Percentiles rank a stretch among this genome's conserved stretches.
These are phyloP conservation scores for Halenospora varia DNA, from an alignment of 495 filamentous ascomycete species.

Conservation along the genomic window DNA sequence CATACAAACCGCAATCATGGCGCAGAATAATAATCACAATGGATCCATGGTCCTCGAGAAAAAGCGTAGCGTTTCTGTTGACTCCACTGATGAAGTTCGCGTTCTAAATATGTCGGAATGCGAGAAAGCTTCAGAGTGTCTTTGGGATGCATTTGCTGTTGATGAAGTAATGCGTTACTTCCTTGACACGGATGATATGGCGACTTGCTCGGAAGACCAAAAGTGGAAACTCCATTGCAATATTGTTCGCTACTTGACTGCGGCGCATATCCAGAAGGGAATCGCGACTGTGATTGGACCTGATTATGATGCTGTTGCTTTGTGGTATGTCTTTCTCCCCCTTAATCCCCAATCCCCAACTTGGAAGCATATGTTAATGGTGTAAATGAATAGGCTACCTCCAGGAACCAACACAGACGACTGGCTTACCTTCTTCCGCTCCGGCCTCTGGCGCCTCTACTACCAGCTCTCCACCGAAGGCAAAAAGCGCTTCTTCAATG, in stretches of 20 bases:
- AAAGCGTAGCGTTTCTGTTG: constrained; percentile 43
- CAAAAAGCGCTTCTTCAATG: constrained; percentile 64
- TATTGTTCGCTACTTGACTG: constrained; percentile 68
- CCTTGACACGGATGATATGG: constrained; percentile 60
- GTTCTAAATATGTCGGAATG: constrained; percentile 55
- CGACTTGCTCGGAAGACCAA: constrained; percentile 51
- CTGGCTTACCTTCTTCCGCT: constrained; percentile 62
- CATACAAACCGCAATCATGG: constrained; percentile 25
- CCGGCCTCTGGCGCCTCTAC: constrained; percentile 67
- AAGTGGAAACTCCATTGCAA: constrained; percentile 71
- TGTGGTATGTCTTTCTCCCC: constrained; percentile 57
- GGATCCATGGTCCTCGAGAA: constrained; percentile 33
- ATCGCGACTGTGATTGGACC: constrained; percentile 67
- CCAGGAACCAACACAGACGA: constrained; percentile 71
- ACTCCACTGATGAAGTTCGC: constrained; percentile 51
- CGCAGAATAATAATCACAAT: constrained; percentile 20
- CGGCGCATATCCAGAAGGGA: constrained; percentile 66
- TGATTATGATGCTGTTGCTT: constrained; percentile 69
- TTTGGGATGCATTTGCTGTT: constrained; percentile 71
- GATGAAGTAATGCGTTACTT: constrained; percentile 73
- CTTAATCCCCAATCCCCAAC: background rate
- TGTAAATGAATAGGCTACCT: constrained; percentile 56
- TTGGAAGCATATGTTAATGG: background rate
- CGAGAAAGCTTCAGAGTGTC: constrained; percentile 59
- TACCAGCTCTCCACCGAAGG: constrained; percentile 69